Percentiles rank a stretch among this genome's conserved stretches.
Evolutionary conservation across 257 asterid genomes (phyloP).

Genomic region (Knoxia roxburghii): DNA sequence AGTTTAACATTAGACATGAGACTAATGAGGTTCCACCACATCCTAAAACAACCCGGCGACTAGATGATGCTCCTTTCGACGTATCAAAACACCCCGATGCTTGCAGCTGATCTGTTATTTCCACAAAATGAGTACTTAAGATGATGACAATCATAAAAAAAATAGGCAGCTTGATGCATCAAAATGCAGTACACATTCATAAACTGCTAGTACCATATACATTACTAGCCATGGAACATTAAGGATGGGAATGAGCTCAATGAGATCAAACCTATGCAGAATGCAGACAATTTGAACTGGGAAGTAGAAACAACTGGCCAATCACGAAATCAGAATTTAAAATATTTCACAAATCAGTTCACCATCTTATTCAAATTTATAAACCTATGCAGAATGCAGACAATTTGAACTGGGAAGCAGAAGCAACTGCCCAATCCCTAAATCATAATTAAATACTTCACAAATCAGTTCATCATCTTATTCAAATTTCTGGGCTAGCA

Average conservation of each 20-base stretch:
- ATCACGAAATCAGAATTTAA: neutral
- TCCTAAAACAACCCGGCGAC: constrained; percentile 42
- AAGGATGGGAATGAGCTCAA: neutral
- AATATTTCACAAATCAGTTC: neutral
- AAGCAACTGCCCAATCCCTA: neutral
- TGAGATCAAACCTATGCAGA: neutral
- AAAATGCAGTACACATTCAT: neutral
- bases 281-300: neutral
- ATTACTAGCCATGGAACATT: too few species aligned
- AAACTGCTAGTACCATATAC: too few species aligned
- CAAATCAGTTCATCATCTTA: neutral
- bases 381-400: neutral
- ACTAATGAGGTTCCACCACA: constrained; percentile 33
- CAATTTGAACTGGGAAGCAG: neutral
- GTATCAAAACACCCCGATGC: constrained; percentile 24
- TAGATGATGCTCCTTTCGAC: constrained; percentile 26
- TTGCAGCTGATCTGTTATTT: constrained; percentile 31
- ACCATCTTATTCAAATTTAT: neutral
- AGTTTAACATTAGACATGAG: constrained; percentile 25
- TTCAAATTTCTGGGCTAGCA: neutral
- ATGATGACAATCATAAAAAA: neutral
- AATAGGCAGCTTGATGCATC: constrained; percentile 3
- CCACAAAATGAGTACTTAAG: neutral
- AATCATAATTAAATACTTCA: neutral
- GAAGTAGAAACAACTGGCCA: neutral